Evolutionary conservation across 2,329 filamentous ascomycete genomes (phyloP).

Genomic region (Xylariaceae sp.): DNA sequence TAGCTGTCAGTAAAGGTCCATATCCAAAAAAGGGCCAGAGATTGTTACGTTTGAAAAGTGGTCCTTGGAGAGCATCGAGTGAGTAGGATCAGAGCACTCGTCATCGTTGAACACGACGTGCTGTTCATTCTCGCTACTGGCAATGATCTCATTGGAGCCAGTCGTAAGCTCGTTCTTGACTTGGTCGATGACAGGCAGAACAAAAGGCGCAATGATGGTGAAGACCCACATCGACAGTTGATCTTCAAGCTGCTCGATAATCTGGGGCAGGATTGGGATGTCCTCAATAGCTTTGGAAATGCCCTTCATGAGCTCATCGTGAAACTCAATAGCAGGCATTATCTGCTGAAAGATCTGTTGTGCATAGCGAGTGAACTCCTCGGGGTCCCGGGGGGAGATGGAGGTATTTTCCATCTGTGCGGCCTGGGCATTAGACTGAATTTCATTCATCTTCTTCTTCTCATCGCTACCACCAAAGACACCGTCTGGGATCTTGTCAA

Average conservation of each 20-base stretch:
- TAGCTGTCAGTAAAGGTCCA: slow-evolving; percentile 20
- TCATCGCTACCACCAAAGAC: slow-evolving; percentile 79
- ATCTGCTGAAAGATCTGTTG: slow-evolving; percentile 77
- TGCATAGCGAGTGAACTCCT: slow-evolving; percentile 82
- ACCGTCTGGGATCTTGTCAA: slow-evolving; percentile 82
- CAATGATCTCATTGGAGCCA: slow-evolving; percentile 85
- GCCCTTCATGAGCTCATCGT: slow-evolving; percentile 83
- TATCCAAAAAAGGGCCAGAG: neutral
- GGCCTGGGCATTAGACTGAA: slow-evolving; percentile 76
- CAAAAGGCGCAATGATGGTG: slow-evolving; percentile 85
- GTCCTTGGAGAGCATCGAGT: slow-evolving; percentile 95
- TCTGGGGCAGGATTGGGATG: slow-evolving; percentile 82
- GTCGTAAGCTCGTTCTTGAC: slow-evolving; percentile 87
- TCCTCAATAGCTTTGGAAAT: slow-evolving; percentile 82
- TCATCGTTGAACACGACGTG: slow-evolving; percentile 87
- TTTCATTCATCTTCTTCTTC: slow-evolving; percentile 76
- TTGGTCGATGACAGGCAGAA: slow-evolving; percentile 84
- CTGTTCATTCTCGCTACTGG: slow-evolving; percentile 83
- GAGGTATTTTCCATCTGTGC: slow-evolving; percentile 77
- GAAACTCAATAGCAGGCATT: slow-evolving; percentile 89
- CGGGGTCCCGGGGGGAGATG: slow-evolving; percentile 79
- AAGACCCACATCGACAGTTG: slow-evolving; percentile 91
- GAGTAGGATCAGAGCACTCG: slow-evolving; percentile 78
- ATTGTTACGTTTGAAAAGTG: slow-evolving; percentile 81
- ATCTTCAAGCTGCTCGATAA: slow-evolving; percentile 86